Evolutionary conservation across 129 eudicot species (phyloP), one percentile per base, ranked within the genome.

Genomic region (Rutidosis leptorrhynchoides): DNA sequence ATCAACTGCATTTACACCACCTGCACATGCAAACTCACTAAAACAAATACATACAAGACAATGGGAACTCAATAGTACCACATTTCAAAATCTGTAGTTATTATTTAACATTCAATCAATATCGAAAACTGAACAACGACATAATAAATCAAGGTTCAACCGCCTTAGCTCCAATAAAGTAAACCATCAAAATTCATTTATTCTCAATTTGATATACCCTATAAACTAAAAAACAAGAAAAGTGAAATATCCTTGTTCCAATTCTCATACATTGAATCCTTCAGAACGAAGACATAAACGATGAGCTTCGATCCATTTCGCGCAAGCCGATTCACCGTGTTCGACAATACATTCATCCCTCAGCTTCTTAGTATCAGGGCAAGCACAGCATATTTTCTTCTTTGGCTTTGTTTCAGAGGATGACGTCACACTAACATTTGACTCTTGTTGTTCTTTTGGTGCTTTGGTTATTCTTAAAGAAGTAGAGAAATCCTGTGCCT

Each of bases 331-430:
- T 85, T 91, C 98, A 62, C 97, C 97, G 27, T 91, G 94, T 75
- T 83, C 86, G 64, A 88, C 98, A 52, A 91, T 58, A 69, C 98
- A 91, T 82, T 91, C 96, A 66, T 91, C 98, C 67, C 98, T 83
- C 60, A 91, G 77, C 83, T 78, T 91, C 85, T 91, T 91, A 12
- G 98, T 91, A 9, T 91, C 95, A 0, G 98, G 98, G 74, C 98
- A 91, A 0, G 98, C 96, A 81, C 96, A 92, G 29, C 98, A 92
- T 6, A 92, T 92, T 78, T 85, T 92, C 98, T 91, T 91, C 83
- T 85, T 92, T 5, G 96, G 98, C 88, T 92, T 92, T 37, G 83
- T 48, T 67, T 81, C 86, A 3, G 74, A 65, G 25, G 74, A 83
- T 8, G 80, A 40, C 16, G n/a, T 40, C 46, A 11, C 42, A 26